A percentile compares a stretch with the other conserved stretches of the same genome.
These are phyloP conservation scores for Alternaria gaisen DNA, from an alignment of 2,329 filamentous ascomycete species.

Conservation along the genomic window DNA sequence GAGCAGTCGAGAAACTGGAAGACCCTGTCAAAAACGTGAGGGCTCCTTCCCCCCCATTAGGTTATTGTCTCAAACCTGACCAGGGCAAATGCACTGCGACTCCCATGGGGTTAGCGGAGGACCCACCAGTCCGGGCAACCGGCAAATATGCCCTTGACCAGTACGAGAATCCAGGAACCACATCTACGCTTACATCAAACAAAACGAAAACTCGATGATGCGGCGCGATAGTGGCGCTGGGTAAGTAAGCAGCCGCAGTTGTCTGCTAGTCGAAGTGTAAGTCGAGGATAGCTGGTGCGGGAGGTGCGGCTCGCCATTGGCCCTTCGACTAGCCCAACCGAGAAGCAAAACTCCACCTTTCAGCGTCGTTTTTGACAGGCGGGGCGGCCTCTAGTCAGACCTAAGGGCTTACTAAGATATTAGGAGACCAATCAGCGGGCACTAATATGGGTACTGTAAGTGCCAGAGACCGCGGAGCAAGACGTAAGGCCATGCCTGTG, in stretches of 20 bases:
- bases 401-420: not conserved
- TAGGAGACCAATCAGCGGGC: conserved; percentile 7
- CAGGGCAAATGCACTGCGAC: conserved; percentile 10
- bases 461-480: conserved; percentile 3
- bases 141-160: not conserved
- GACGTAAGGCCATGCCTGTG: not conserved
- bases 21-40: conserved; percentile 1
- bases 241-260: not conserved
- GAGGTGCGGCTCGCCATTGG: conserved; percentile 12
- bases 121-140: not conserved
- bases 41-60: not conserved
- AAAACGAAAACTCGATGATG: conserved; percentile 1
- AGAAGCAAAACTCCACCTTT: conserved; percentile 15
- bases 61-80: conserved; percentile 12
- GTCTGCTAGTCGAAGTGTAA: not conserved
- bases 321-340: conserved; percentile 3
- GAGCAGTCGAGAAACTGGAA: not conserved
- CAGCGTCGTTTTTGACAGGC: conserved; percentile 5
- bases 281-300: conserved; percentile 2
- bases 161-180: not conserved
- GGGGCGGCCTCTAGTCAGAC: not conserved
- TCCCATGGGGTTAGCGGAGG: conserved; percentile 8
- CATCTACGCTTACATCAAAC: not conserved
- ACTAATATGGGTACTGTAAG: not conserved
- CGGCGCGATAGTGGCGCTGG: not conserved